These are phyloP conservation scores for Phlyctochytrium arcticum DNA, from an alignment of 192 early-diverging fungal species.

Conservation along the genomic window DNA sequence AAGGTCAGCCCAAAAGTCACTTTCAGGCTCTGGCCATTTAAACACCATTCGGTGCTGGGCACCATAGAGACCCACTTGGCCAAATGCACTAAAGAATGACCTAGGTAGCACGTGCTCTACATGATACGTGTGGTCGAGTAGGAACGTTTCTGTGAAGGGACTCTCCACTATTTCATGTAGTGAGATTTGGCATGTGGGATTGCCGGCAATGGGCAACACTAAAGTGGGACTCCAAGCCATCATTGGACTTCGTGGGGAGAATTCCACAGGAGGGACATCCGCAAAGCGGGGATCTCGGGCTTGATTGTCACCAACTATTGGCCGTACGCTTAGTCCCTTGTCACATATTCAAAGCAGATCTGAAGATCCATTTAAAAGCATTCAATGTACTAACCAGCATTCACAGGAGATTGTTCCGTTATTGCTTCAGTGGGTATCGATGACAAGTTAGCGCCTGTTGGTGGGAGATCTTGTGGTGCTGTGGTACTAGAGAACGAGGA, in stretches of 20 bases:
- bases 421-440: not conserved
- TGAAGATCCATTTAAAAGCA: not conserved
- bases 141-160: not conserved
- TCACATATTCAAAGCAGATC: not conserved
- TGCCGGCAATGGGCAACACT: not conserved
- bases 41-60: slow-evolving; percentile 60
- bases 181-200: not conserved
- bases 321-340: not conserved
- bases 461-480: not conserved
- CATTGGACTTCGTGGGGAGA: not conserved
- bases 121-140: not conserved
- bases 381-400: not conserved
- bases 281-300: too few relatives aligned
- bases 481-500: too few relatives aligned
- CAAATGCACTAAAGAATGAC: slow-evolving; percentile 56
- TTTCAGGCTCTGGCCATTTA: slow-evolving; percentile 49
- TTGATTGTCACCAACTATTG: too few relatives aligned
- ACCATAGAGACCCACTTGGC: slow-evolving; percentile 25
- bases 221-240: not conserved
- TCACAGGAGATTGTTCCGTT: not conserved
- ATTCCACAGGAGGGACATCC: not conserved
- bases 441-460: not conserved
- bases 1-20: slow-evolving; percentile 61
- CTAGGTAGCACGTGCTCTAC: slow-evolving; percentile 14
- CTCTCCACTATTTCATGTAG: not conserved